These are phyloP conservation scores for Bruguiera gymnorhiza DNA, from an alignment of 345 rosid species.

Conservation along the genomic window DNA sequence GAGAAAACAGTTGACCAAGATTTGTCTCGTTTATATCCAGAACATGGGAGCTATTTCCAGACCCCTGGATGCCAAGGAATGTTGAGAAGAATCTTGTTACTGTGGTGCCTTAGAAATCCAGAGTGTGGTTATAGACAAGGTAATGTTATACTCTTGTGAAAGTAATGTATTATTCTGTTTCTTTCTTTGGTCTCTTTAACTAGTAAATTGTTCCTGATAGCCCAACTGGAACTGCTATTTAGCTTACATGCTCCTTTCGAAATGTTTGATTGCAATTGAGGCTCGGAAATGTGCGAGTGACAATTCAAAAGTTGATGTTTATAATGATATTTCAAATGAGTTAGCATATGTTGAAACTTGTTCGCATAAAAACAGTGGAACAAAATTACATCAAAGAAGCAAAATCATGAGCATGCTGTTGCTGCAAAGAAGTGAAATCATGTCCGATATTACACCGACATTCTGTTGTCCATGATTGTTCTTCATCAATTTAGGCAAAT, in stretches of 20 bases:
- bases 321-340: no score
- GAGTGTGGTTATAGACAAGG: constrained; percentile 90
- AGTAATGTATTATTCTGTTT: background rate
- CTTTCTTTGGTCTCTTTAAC: background rate
- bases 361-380: no score
- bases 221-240: background rate
- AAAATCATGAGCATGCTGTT: no score
- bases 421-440: no score
- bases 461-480: background rate
- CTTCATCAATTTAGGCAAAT: background rate
- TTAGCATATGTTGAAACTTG: no score
- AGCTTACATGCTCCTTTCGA: no score
- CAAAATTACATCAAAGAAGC: no score
- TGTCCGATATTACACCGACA: background rate
- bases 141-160: constrained; percentile 16
- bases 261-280: no score
- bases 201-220: background rate
- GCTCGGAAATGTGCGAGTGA: no score
- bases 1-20: constrained; percentile 95
- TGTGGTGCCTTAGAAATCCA: constrained; percentile 95
- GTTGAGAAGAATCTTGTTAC: constrained; percentile 75
- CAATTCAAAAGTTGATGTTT: no score
- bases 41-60: constrained; percentile 90
- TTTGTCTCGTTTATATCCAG: constrained; percentile 88
- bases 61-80: constrained; percentile 96